Conservation (phyloP, 1,139 yeast genomes). For the Pichia sp. region DNA sequence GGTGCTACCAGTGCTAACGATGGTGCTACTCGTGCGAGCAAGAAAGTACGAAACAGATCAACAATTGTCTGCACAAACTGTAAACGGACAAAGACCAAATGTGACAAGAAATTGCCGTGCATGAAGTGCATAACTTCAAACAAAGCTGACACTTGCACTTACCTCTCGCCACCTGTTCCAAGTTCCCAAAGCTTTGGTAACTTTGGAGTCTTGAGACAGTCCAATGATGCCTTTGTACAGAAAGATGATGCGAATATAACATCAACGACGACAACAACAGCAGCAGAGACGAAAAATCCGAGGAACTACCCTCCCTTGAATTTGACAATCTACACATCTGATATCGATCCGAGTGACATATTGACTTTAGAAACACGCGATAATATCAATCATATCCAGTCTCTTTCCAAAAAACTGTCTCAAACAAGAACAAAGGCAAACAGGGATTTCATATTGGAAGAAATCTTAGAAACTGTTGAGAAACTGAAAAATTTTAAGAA, state of each 20-base stretch:
- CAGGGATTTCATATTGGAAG: background rate
- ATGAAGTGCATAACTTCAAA: conserved; percentile 6
- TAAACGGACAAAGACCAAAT: conserved; percentile 9
- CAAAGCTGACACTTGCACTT: conserved; percentile 2
- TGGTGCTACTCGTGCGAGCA: background rate
- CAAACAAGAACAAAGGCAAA: background rate
- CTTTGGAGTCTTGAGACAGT: background rate
- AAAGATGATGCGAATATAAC: too few species aligned
- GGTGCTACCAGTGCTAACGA: too few species aligned
- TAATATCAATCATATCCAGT: too few species aligned
- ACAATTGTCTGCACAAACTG: conserved; percentile 13
- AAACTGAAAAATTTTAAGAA: background rate
- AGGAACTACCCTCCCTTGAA: too few species aligned
- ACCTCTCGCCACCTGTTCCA: background rate
- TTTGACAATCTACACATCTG: too few species aligned
- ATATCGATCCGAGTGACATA: too few species aligned
- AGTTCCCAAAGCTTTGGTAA: background rate
- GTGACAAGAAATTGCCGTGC: conserved; percentile 12
- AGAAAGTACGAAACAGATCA: conserved; percentile 8
- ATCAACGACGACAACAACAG: too few species aligned
- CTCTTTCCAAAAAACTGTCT: too few species aligned
- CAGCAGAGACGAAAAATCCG: too few species aligned
- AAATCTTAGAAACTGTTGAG: background rate
- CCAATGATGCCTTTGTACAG: too few species aligned
- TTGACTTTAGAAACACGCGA: too few species aligned